Evolutionary conservation across 805 yeast genomes (phyloP), one percentile per base, ranked within the genome.

Genomic region (Brettanomyces anomalus): DNA sequence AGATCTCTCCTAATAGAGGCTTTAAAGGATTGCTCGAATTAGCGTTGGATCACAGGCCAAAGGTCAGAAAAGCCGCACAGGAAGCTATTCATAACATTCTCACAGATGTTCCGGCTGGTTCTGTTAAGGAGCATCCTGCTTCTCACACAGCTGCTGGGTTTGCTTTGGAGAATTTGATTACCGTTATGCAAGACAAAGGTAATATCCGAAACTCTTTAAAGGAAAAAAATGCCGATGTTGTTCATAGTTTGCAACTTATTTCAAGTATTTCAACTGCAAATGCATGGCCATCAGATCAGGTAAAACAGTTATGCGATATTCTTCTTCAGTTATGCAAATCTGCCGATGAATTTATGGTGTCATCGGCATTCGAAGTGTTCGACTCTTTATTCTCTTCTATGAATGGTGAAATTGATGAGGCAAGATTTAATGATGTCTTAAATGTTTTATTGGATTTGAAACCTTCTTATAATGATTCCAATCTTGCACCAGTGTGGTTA

Each of bases 51-150:
- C 82, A 84, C 37, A 77, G 97, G 58, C 98, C 98, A 32, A 93
- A 93, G 55, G 95, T 93, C 11, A 78, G 98, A 61, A 86, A 84
- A 74, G 81, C 97, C 68, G 95, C 97, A 1, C 83, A 81, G 54
- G 98, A 93, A 45, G 85, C 97, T 2, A 72, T 93, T n/a, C 65
- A 71, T 39, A 72, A 68, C 3, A 67, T 93, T 26, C 66, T 93
- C 46, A 50, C 65, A 2, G 73, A 73, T 47, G 81, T 85, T 3
- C 94, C 96, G 10, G 71, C 83, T 0, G 84, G 88, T 10, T 90
- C 95, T 7, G 71, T 80, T 13, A 72, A 80, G 4, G 81, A 77
- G 34, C 97, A 90, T 58, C 81, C 85, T 33, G 95, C 86, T 6
- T 70, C 88, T n/a, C 59, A 67, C 2, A 56, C 77, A 39, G 78